Base-by-base conservation (phyloP, 805 yeast species). In the Yarrowia porcina region DNA sequence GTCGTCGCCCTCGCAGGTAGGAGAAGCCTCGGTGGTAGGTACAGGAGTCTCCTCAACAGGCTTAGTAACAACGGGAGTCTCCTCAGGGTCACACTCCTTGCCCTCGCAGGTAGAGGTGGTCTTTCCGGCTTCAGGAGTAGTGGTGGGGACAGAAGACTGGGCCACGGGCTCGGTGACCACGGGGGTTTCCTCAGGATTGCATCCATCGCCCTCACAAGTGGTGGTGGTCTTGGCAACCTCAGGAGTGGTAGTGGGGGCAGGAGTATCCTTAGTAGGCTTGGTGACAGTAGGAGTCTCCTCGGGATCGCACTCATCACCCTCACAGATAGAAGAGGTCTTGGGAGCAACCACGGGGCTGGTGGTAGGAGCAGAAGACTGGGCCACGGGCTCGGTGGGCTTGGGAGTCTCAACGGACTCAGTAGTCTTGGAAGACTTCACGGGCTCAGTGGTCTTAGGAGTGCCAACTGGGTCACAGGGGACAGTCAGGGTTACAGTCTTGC, bases 391-490 rank as follows among this genome's bases (percentile, higher is more conserved):
- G 33, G 50, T 44, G 21, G 27, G 17, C 8, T 20, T 12, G 23
- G 54, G 54, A 13, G 38, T 47, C 54, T 47, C 38, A 20, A 32
- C 56, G 20, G 56, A 27, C 2, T 35, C 57, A 18, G 42, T 35
- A 18, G 57, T 35, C 23, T n/a, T n/a, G n/a, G 27, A 7, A 28
- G 54, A 23, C n/a, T 11, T 35, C n/a, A 17, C 50, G 13, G 35
- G 50, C 50, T 44, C n/a, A 23, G 50, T 44, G 21, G 27, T 21
- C 8, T 20, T 12, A n/a, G 54, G 54, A 13, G 38, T 47, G 38
- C 30, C 38, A 20, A 32, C 56, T 15, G 56, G 28, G 2, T 36
- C 59, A 20, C 59, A 50, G n/a, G 59, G 59, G 10, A 50, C 44
- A 2, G 33, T 35, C 25, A 50, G 44, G 3, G 59, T 50, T 17